Conservation (phyloP, 2,329 filamentous ascomycete species). For the Aspergillus flavus region DNA sequence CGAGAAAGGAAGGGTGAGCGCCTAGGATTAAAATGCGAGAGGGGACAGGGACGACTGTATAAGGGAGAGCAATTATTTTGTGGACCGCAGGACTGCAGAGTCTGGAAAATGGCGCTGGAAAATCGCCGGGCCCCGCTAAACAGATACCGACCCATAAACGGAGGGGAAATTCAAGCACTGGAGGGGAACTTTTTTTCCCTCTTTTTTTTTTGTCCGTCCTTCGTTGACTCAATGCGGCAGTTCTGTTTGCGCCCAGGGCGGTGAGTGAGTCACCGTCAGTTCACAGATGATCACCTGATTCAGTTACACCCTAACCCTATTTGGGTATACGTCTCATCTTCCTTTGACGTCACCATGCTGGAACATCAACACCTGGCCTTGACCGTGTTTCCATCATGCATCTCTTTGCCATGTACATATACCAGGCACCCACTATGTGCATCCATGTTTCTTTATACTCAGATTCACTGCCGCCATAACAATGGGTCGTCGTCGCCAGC, state of each 20-base stretch:
- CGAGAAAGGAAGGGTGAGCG: slow-evolving; percentile 14
- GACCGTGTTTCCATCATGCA: neutral
- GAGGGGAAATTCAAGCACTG: slow-evolving; percentile 20
- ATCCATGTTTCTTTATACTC: neutral
- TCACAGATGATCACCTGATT: slow-evolving; percentile 12
- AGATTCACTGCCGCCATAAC: neutral
- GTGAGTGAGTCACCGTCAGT: slow-evolving; percentile 26
- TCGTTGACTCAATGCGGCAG: slow-evolving; percentile 34
- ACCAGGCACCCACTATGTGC: neutral
- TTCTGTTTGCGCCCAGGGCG: slow-evolving; percentile 26
- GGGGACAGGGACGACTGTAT: slow-evolving; percentile 16
- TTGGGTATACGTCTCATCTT: neutral
- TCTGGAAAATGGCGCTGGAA: slow-evolving; percentile 33
- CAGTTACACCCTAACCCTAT: slow-evolving; percentile 20
- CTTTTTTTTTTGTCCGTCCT: slow-evolving; percentile 25
- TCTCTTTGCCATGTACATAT: neutral
- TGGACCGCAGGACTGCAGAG: slow-evolving; percentile 20
- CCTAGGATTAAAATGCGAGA: slow-evolving; percentile 10
- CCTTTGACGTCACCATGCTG: slow-evolving; percentile 21
- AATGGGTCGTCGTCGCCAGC: slow-evolving; percentile 29
- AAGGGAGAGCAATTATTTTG: slow-evolving; percentile 21
- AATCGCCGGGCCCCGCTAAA: slow-evolving; percentile 44
- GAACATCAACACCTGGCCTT: neutral
- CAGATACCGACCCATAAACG: slow-evolving; percentile 42
- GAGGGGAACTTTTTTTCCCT: slow-evolving; percentile 30